phyloP scores from a whole-genome alignment of 1,284 basidiomycete species.

The Marasmius tenuissimus region DNA sequence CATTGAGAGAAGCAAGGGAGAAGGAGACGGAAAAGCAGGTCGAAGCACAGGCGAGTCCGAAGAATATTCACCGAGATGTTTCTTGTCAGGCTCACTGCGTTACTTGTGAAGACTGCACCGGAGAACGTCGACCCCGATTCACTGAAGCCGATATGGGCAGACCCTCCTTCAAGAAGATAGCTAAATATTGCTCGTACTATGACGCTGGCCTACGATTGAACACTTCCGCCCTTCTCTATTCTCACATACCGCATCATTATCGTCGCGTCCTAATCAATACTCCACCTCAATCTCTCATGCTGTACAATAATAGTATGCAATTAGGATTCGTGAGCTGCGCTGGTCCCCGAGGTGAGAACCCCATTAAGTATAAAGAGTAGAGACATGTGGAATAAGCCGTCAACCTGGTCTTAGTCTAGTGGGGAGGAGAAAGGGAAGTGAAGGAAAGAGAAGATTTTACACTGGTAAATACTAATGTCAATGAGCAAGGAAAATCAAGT shows the following conservation, averaged over 20 bases:
- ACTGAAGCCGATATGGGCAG: constrained; percentile 53
- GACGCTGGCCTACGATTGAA: too few relatives aligned
- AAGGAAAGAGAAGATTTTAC: not conserved
- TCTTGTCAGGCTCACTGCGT: not conserved
- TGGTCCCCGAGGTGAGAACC: too few relatives aligned
- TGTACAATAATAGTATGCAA: too few relatives aligned
- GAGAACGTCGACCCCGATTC: constrained; percentile 43
- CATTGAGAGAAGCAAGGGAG: constrained; percentile 56
- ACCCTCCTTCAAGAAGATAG: constrained; percentile 14
- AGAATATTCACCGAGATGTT: not conserved
- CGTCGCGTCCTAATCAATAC: too few relatives aligned
- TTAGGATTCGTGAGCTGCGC: too few relatives aligned
- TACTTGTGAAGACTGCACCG: constrained; percentile 3
- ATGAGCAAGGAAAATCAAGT: not conserved
- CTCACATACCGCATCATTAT: too few relatives aligned
- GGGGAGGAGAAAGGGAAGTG: not conserved
- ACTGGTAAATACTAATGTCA: constrained; percentile 3
- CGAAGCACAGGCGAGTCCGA: constrained; percentile 50
- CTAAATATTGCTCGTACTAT: too few relatives aligned
- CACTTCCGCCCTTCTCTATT: too few relatives aligned
- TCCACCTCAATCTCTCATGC: too few relatives aligned
- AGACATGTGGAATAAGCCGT: too few relatives aligned
- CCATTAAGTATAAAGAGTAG: too few relatives aligned
- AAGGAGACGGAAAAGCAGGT: constrained; percentile 52
- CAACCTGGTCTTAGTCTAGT: not conserved